Evolutionary conservation across 1,284 basidiomycete species (phyloP), one percentile per base, ranked within the genome.

Genomic region (Pisolithus thermaeus): DNA sequence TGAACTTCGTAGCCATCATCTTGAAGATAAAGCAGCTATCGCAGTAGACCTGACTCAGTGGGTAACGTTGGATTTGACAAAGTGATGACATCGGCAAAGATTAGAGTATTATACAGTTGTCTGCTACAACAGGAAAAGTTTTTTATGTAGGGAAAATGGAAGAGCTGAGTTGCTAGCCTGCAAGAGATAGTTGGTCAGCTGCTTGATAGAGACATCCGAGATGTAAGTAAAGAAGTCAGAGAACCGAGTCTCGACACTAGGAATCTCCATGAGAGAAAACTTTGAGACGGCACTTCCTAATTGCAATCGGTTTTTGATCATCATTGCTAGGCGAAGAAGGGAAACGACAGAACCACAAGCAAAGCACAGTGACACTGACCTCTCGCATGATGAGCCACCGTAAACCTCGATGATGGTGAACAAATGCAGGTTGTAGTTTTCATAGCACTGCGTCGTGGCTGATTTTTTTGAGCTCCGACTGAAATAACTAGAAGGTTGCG

Each of bases 221-320:
- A 52, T 48, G 1, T 7, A 52, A 38, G 18, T 6, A 46, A 32
- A 37, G 16, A 41, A 53, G 66, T 80, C 79, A 81, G 79, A 74
- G 78, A 80, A 81, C 79, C 79, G 78, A 64, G 73, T 70, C 59
- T 78, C 79, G 77, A 80, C 79, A 74, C 39, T 40, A 61, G 64
- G 49, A 58, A 59, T 59, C 58, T 58, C 58, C 53, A 57, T 55
- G 61, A 59, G 61, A 66, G 58, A 63, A 60, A 68, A 56, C 62
- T 69, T 79, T 81, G 70, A 71, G 79, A 81, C 79, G 79, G 79
- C 79, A 81, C 79, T 81, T 81, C 79, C 79, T 81, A 80, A 78
- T 73, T 67, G 68, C 71, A 68, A 73, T 74, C 73, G 78, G 77
- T 73, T 68, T 69, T 63, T 35, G 67, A 65, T 80, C 77, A 71